Conservation (phyloP, 371 early-diverging fungal genomes). For the Mortierella polycephala region DNA sequence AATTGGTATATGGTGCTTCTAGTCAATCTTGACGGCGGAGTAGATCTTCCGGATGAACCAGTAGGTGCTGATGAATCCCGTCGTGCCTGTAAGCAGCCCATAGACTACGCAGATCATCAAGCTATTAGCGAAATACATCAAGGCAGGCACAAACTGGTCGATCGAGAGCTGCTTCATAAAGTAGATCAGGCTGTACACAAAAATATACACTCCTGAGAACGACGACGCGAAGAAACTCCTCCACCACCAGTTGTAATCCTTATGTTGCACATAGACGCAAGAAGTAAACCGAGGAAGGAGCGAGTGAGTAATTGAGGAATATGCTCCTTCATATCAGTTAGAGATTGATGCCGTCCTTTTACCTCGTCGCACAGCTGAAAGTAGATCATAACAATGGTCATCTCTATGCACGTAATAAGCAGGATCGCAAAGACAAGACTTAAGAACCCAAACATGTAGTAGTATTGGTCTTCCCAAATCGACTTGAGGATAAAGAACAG, state of each 20-base stretch:
- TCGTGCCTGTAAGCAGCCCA: slow-evolving; percentile 77
- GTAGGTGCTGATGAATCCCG: slow-evolving; percentile 81
- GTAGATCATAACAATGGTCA: slow-evolving; percentile 89
- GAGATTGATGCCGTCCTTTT: slow-evolving; percentile 1
- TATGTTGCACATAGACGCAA: not conserved
- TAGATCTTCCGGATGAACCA: slow-evolving; percentile 82
- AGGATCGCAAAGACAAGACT: slow-evolving; percentile 85
- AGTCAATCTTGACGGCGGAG: slow-evolving; percentile 75
- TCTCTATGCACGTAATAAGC: slow-evolving; percentile 84
- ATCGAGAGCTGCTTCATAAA: slow-evolving; percentile 62
- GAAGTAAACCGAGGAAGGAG: not conserved
- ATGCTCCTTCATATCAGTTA: not conserved
- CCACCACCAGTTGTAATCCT: slow-evolving; percentile 89
- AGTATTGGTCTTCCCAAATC: slow-evolving; percentile 92
- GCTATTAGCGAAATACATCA: slow-evolving; percentile 67
- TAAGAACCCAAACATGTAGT: slow-evolving; percentile 91
- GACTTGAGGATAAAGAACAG: slow-evolving; percentile 91
- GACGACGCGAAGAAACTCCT: slow-evolving; percentile 80
- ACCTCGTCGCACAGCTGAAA: slow-evolving; percentile 90
- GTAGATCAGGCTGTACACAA: slow-evolving; percentile 69
- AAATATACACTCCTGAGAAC: slow-evolving; percentile 78
- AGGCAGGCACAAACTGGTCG: slow-evolving; percentile 61
- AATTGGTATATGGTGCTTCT: not conserved
- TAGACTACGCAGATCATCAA: slow-evolving; percentile 63
- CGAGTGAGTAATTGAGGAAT: not conserved